Base-by-base conservation (phyloP, 805 yeast genomes). In the Vanderwaltozyma yarrowii region DNA sequence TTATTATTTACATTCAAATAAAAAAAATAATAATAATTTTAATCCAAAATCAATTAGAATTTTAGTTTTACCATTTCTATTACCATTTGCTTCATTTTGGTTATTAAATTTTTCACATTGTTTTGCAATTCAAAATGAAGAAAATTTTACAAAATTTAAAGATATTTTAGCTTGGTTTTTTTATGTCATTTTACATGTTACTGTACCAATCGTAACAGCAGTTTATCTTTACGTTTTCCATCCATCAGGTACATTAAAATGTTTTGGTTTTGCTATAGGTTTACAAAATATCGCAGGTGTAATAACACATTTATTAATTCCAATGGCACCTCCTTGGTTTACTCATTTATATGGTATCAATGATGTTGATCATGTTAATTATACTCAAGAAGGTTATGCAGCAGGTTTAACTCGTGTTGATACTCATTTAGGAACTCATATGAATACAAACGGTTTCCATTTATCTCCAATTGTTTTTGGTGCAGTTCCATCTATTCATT, bases 321-420 rank as follows among this genome's bases (percentile, higher is more conserved):
- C 88, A 19, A 78, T 74, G 52, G 82, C 85, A 1, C 82, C 87
- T 1, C 87, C 87, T 3, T 76, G 85, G 79, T 80, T 77, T 53
- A 72, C 76, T 33, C 78, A 73, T 50, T 43, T 74, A 43, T 69
- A 79, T 46, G 83, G 85, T 3, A 68, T 70, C 17, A 71, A 74
- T 44, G 69, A 56, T 38, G 46, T 46, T 4, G 67, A 52, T 40
- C 62, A 54, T 9, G 80, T 81, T 2, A 65, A 69, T 43, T 80
- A 79, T 54, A 73, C 71, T 24, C 75, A 75, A 70, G 70, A 71
- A 12, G 84, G 84, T 12, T 80, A 72, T 50, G 80, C 84, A 2
- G 88, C 85, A 12, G 86, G 86, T 2, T 61, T 79, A 31, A 72
- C 75, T 3, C 62, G 84, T 33, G 77, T 75, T n/a, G 84, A 78